Evolutionary conservation across 2,329 filamentous ascomycete species (phyloP).

Genomic region (Claviceps sp.): DNA sequence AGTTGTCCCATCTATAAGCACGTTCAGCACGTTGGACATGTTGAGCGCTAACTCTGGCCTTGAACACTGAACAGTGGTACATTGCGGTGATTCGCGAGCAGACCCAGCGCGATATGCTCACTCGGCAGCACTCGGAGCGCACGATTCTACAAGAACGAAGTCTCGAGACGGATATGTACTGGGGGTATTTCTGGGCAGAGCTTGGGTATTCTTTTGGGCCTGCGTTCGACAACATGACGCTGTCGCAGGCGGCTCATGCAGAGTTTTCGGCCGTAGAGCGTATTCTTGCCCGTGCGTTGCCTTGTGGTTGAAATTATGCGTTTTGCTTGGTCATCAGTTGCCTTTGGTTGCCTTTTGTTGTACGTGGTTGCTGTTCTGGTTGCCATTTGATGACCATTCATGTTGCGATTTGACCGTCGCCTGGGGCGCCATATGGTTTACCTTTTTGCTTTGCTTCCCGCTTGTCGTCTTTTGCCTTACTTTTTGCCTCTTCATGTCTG

Average conservation of each 20-base stretch:
- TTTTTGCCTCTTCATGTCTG: neutral
- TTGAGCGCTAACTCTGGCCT: constrained; percentile 9
- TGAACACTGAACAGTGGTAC: constrained; percentile 33
- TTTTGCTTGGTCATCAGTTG: neutral
- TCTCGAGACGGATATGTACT: constrained; percentile 28
- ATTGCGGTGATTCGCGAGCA: constrained; percentile 41
- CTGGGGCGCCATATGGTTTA: no score
- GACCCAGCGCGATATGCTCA: constrained; percentile 27
- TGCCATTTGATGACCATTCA: no score
- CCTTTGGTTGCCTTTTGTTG: neutral
- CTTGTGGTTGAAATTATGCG: neutral
- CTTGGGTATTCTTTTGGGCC: constrained; percentile 26
- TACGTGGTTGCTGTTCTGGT: neutral
- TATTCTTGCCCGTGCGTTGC: constrained; percentile 30
- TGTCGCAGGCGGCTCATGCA: constrained; percentile 28
- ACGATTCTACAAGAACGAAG: constrained; percentile 21
- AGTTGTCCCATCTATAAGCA: no score
- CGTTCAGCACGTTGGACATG: neutral
- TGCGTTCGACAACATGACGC: constrained; percentile 33
- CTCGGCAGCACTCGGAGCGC: constrained; percentile 28
- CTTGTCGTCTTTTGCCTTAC: neutral
- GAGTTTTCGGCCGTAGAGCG: constrained; percentile 38
- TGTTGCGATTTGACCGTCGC: no score
- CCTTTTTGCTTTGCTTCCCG: neutral
- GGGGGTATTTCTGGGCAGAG: constrained; percentile 40